Percentiles rank a stretch among this genome's conserved stretches.
Evolutionary conservation across 305 asterid species (phyloP).

Genomic region (Ajuga reptans): DNA sequence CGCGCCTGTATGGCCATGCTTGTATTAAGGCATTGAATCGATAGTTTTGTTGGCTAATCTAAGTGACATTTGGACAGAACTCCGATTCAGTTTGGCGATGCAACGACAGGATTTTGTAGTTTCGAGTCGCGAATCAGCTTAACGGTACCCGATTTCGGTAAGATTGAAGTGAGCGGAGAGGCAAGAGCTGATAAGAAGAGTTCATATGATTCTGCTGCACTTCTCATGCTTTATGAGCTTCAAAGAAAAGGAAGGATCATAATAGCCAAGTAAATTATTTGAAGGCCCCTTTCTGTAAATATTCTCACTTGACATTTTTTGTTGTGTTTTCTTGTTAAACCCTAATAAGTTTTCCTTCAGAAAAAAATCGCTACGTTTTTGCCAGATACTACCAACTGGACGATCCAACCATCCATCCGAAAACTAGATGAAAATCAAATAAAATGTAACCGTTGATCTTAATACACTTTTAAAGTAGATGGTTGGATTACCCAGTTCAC

Average conservation of each 20-base stretch:
- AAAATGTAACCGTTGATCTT: too few species aligned
- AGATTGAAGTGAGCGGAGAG: conserved; percentile 56
- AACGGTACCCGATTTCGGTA: conserved; percentile 53
- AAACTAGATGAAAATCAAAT: too few species aligned
- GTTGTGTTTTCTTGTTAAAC: too few species aligned
- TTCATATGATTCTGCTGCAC: conserved; percentile 82
- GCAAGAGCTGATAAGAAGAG: conserved; percentile 76
- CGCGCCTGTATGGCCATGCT: too few species aligned
- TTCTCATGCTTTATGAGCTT: conserved; percentile 58
- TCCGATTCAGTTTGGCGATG: conserved; percentile 44
- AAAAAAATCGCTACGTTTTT: too few species aligned
- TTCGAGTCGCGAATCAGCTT: conserved; percentile 61
- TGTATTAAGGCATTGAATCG: too few species aligned
- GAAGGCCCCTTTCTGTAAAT: background rate
- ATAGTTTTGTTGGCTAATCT: background rate
- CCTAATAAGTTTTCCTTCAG: background rate
- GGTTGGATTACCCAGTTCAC: too few species aligned
- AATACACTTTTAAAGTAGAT: too few species aligned
- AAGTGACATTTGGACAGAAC: conserved; percentile 31
- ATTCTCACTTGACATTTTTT: background rate
- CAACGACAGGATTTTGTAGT: conserved; percentile 41
- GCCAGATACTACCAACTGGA: too few species aligned
- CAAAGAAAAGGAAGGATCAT: conserved; percentile 46
- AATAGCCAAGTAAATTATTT: conserved; percentile 22
- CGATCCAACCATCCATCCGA: too few species aligned